Evolutionary conservation across 176 grass and related monocot genomes (phyloP).

Genomic region (Typha latifolia): DNA sequence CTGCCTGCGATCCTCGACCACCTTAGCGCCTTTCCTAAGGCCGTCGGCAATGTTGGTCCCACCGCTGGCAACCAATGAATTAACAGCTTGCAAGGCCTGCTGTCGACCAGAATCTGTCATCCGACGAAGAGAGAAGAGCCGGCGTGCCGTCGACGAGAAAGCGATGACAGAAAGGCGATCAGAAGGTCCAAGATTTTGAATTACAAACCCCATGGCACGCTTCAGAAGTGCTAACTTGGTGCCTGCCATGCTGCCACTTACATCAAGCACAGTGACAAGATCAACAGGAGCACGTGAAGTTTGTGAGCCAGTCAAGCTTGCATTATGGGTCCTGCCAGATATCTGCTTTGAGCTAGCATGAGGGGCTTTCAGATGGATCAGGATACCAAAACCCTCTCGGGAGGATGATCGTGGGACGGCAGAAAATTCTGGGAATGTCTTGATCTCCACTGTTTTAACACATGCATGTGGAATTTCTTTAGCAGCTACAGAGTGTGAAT

Average conservation of each 20-base stretch:
- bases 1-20: constrained; percentile 40
- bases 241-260: constrained; percentile 91
- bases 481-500: constrained; percentile 21
- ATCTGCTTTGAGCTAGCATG: background rate
- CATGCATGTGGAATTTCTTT: constrained; percentile 4
- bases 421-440: constrained; percentile 42
- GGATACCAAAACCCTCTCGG: constrained; percentile 35
- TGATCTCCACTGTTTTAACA: constrained; percentile 45
- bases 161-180: constrained; percentile 65
- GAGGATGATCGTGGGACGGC: constrained; percentile 26
- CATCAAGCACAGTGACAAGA: constrained; percentile 87
- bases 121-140: constrained; percentile 55
- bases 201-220: constrained; percentile 71
- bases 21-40: constrained; percentile 55
- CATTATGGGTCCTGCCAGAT: no score
- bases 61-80: constrained; percentile 34
- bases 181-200: constrained; percentile 59
- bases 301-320: background rate
- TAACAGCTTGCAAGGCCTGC: constrained; percentile 48
- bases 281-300: constrained; percentile 61
- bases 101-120: constrained; percentile 53
- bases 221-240: constrained; percentile 74
- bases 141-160: constrained; percentile 41
- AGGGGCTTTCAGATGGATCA: constrained; percentile 92
- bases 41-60: constrained; percentile 67